A percentile compares a stretch with the other conserved stretches of the same genome.
These are phyloP conservation scores for Juglanconis sp. DNA, from an alignment of 2,329 filamentous ascomycete genomes.

Conservation along the genomic window DNA sequence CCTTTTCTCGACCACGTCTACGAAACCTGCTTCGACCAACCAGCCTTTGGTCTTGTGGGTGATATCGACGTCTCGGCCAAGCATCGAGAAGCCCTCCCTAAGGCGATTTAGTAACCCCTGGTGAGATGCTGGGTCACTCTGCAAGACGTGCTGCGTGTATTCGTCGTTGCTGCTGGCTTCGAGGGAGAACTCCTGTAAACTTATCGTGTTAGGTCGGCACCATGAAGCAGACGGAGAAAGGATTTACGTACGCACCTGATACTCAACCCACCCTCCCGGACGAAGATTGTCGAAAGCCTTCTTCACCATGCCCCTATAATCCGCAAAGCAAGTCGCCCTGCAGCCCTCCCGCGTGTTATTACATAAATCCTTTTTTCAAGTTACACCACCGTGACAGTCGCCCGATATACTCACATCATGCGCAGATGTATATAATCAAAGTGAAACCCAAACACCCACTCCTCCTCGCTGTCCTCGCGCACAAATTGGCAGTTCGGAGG, in stretches of 20 bases:
- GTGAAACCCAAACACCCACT: constrained; percentile 47
- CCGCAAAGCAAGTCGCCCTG: background rate
- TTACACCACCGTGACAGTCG: background rate
- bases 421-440: constrained; percentile 55
- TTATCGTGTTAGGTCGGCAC: background rate
- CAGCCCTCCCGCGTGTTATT: background rate
- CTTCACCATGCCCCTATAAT: constrained; percentile 41
- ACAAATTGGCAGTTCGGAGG: constrained; percentile 74
- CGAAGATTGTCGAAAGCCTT: constrained; percentile 45
- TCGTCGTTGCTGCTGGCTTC: background rate
- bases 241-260: constrained; percentile 37
- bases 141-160: constrained; percentile 29
- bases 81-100: constrained; percentile 32
- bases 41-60: constrained; percentile 32
- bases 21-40: constrained; percentile 49
- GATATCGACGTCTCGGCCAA: constrained; percentile 35
- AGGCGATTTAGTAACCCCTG: constrained; percentile 39
- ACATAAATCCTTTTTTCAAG: background rate
- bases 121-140: constrained; percentile 32
- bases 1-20: constrained; percentile 47
- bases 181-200: background rate
- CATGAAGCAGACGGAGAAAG: constrained; percentile 30
- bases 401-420: constrained; percentile 25
- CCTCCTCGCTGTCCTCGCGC: constrained; percentile 60
- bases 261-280: constrained; percentile 54